These are phyloP conservation scores for Eucalyptus polyanthemos DNA, from an alignment of 345 rosid species.

Conservation along the genomic window DNA sequence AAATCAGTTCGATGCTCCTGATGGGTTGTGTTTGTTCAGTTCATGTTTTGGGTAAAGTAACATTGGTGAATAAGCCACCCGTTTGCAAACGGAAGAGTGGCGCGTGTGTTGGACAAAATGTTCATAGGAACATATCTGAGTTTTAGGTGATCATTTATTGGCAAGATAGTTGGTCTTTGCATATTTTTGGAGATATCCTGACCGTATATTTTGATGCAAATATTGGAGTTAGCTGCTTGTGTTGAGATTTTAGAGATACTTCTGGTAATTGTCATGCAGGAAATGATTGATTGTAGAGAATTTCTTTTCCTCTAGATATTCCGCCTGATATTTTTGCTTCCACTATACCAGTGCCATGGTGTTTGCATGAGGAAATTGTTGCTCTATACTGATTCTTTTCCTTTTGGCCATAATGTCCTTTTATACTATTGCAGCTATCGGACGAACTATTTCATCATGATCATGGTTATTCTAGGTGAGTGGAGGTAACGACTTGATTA, in stretches of 20 bases:
- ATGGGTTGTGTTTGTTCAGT: background rate
- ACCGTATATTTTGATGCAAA: background rate
- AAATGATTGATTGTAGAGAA: background rate
- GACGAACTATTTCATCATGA: conserved; percentile 91
- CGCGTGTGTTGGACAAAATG: background rate
- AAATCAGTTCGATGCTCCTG: background rate
- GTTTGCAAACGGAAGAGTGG: background rate
- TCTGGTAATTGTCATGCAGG: background rate
- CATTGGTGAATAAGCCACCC: background rate
- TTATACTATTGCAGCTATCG: conserved; percentile 64
- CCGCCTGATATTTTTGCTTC: background rate
- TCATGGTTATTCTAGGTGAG: conserved; percentile 74
- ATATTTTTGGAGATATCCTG: background rate
- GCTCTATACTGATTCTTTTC: background rate
- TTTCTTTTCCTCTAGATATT: background rate
- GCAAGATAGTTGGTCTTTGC: background rate
- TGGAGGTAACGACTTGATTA: background rate
- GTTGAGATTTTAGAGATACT: background rate
- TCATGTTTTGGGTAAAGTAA: background rate
- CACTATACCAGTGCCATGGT: background rate
- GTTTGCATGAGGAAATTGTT: background rate
- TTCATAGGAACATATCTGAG: background rate
- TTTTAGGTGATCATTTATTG: background rate
- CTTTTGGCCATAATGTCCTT: background rate
- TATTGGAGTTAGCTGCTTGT: background rate